phyloP scores from a whole-genome alignment of 148 eudicot genomes.

The Selenicereus undatus region DNA sequence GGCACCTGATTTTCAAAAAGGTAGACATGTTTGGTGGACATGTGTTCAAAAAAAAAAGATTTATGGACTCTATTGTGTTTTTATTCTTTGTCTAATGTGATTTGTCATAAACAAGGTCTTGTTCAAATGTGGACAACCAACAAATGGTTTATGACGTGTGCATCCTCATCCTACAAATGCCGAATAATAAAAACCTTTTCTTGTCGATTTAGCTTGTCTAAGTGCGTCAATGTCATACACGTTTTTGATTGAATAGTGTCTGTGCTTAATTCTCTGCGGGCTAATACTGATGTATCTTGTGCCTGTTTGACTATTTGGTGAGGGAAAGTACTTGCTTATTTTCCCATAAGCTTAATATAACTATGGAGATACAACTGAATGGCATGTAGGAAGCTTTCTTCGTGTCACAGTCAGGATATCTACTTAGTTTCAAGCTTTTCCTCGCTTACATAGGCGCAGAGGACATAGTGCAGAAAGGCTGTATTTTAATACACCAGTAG shows the following conservation, averaged over 20 bases:
- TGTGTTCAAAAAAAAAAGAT: not conserved
- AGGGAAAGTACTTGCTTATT: not conserved
- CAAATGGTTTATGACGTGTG: too few species aligned
- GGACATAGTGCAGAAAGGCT: not conserved
- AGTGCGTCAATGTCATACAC: too few species aligned
- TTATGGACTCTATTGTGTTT: not conserved
- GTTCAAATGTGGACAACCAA: not conserved
- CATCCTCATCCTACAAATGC: too few species aligned
- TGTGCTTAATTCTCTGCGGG: too few species aligned
- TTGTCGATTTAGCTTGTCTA: too few species aligned
- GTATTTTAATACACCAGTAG: not conserved
- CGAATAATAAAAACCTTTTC: too few species aligned
- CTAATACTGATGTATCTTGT: not conserved
- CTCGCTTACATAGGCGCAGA: not conserved
- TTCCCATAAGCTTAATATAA: not conserved
- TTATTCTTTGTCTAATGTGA: too few species aligned
- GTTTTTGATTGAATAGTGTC: too few species aligned
- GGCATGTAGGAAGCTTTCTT: not conserved
- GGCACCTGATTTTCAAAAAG: too few species aligned
- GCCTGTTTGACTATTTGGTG: not conserved
- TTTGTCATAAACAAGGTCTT: not conserved
- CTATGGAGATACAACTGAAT: not conserved
- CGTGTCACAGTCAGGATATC: not conserved
- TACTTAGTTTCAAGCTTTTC: not conserved
- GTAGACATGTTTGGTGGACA: not conserved